These are phyloP conservation scores for Cladosporium cucumerinum DNA, from an alignment of 2,329 filamentous ascomycete species.

Conservation along the genomic window DNA sequence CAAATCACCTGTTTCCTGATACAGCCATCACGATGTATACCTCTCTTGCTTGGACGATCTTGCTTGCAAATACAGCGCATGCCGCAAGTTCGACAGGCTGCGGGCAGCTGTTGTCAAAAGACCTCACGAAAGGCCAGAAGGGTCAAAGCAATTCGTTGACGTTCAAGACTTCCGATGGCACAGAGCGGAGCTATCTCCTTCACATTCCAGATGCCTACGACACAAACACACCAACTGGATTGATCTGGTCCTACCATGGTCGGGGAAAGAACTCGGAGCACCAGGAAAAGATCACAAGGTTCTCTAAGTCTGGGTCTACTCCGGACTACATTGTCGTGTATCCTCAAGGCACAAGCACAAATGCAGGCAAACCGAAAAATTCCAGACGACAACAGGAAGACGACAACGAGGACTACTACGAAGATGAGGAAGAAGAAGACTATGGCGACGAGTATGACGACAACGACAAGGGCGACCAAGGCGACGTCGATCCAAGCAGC, in stretches of 20 bases:
- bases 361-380: not conserved
- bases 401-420: not conserved
- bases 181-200: conserved; percentile 36
- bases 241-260: conserved; percentile 50
- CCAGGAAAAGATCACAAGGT: conserved; percentile 43
- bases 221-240: conserved; percentile 34
- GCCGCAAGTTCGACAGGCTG: conserved; percentile 20
- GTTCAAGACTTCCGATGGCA: conserved; percentile 21
- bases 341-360: conserved; percentile 37
- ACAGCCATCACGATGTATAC: not conserved
- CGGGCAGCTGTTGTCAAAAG: conserved; percentile 20
- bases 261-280: conserved; percentile 35
- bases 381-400: not conserved
- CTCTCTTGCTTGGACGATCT: not conserved
- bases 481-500: not conserved
- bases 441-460: not conserved
- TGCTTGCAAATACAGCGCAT: not conserved
- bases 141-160: conserved; percentile 23
- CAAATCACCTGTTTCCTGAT: not conserved
- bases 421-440: not conserved
- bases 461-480: not conserved
- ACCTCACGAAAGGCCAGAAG: conserved; percentile 22
- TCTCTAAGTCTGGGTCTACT: conserved; percentile 46
- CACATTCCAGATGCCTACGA: conserved; percentile 42
- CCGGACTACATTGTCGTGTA: conserved; percentile 45